These are phyloP conservation scores for Hypoxylon fuscum DNA, from an alignment of 495 filamentous ascomycete species.

Conservation along the genomic window DNA sequence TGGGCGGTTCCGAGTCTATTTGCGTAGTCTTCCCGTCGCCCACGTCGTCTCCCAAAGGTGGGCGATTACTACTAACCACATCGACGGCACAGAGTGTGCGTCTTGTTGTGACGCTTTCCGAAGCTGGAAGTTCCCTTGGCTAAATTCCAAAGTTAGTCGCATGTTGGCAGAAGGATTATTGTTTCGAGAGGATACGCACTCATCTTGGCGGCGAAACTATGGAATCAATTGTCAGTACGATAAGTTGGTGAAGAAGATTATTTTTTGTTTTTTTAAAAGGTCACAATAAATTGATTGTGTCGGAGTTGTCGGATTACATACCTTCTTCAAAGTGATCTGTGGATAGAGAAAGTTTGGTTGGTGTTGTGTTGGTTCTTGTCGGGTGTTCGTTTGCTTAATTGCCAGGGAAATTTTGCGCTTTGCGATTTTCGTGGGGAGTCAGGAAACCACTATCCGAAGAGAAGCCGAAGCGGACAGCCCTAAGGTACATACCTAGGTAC, in stretches of 20 bases:
- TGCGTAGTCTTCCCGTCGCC: neutral
- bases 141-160: slow-evolving; percentile 51
- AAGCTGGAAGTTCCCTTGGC: slow-evolving; percentile 96
- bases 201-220: slow-evolving; percentile 47
- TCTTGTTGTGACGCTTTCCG: slow-evolving; percentile 99
- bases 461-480: slow-evolving; percentile 37
- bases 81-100: slow-evolving; percentile 98
- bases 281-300: neutral
- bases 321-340: slow-evolving; percentile 44
- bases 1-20: slow-evolving; percentile 2
- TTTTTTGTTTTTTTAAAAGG: no score
- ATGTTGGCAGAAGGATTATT: slow-evolving; percentile 4
- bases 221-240: slow-evolving; percentile 27
- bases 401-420: slow-evolving; percentile 41
- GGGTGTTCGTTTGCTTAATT: slow-evolving; percentile 19
- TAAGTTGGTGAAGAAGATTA: neutral
- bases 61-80: slow-evolving; percentile 76
- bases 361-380: slow-evolving; percentile 8
- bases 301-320: slow-evolving; percentile 12
- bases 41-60: slow-evolving; percentile 4
- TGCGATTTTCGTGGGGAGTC: slow-evolving; percentile 45
- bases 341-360: slow-evolving; percentile 33
- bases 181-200: slow-evolving; percentile 40
- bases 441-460: slow-evolving; percentile 42
- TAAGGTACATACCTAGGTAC: slow-evolving; percentile 3